phyloP scores from a whole-genome alignment of 2,329 filamentous ascomycete species.

The Zasmidium angulare region DNA sequence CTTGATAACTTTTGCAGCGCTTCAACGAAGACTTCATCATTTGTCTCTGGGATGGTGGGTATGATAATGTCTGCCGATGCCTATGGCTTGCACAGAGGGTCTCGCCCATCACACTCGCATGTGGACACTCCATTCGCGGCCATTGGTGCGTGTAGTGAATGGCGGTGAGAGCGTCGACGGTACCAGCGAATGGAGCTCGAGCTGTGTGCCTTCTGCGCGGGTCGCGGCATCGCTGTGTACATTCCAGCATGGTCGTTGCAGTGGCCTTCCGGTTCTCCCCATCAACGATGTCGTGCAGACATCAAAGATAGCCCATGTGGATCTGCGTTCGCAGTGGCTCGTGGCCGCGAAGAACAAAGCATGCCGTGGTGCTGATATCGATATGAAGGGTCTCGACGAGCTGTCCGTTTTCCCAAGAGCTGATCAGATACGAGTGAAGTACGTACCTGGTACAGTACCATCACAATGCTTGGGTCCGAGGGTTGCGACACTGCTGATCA shows the following conservation, averaged over 20 bases:
- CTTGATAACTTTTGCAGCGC: neutral
- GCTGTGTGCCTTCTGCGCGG: neutral
- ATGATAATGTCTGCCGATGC: neutral
- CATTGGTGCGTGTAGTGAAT: neutral
- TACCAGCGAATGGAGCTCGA: neutral
- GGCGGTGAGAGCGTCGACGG: slow-evolving; percentile 2
- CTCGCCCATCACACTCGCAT: neutral
- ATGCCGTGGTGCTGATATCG: neutral
- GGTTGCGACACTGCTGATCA: slow-evolving; percentile 5
- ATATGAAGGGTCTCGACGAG: neutral
- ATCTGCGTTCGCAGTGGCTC: neutral
- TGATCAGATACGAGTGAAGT: neutral
- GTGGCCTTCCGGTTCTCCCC: slow-evolving; percentile 2
- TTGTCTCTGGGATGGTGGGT: too few species aligned
- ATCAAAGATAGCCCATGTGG: neutral
- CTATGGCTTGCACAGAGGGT: neutral
- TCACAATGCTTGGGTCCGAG: neutral
- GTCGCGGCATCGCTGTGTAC: neutral
- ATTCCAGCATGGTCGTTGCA: neutral
- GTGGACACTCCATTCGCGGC: neutral
- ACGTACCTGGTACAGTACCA: neutral
- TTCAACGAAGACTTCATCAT: too few species aligned
- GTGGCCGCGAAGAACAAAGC: neutral
- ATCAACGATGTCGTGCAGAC: slow-evolving; percentile 3
- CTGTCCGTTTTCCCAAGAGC: neutral